These are phyloP conservation scores for Aegle marmelos DNA, from an alignment of 345 rosid genomes.

Conservation along the genomic window DNA sequence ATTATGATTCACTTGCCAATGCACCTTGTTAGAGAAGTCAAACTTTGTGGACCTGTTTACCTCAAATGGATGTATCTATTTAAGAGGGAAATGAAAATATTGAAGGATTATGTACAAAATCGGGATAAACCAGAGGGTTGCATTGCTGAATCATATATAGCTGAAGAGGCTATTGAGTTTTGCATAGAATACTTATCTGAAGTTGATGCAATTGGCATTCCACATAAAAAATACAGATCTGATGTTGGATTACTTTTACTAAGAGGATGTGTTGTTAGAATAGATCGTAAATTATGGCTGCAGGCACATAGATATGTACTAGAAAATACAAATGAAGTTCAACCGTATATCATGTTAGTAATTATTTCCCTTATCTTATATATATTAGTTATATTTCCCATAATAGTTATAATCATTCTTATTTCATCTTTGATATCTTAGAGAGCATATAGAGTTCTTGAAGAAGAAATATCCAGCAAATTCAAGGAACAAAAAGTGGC, in stretches of 20 bases:
- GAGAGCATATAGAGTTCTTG: not conserved
- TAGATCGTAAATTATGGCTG: not conserved
- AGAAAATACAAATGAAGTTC: no score
- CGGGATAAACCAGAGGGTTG: not conserved
- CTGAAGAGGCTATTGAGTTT: not conserved
- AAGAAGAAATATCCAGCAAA: no score
- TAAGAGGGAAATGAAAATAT: not conserved
- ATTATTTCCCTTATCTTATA: no score
- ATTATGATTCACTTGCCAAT: not conserved
- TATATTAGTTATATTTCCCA: no score
- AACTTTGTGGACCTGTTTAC: not conserved
- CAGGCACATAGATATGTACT: not conserved
- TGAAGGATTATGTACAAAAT: not conserved
- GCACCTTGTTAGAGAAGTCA: not conserved
- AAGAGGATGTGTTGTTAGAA: no score
- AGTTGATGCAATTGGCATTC: not conserved
- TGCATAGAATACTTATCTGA: not conserved
- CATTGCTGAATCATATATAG: slow-evolving; percentile 7
- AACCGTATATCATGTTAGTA: no score
- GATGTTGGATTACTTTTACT: not conserved
- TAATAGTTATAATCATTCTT: no score
- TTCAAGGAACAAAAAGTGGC: no score
- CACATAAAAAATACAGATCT: not conserved
- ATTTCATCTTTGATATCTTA: no score
- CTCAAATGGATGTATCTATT: not conserved